A percentile compares a stretch with the other conserved stretches of the same genome.
Conservation (phyloP, 768 basidiomycete genomes). For the Boletus edulis region DNA sequence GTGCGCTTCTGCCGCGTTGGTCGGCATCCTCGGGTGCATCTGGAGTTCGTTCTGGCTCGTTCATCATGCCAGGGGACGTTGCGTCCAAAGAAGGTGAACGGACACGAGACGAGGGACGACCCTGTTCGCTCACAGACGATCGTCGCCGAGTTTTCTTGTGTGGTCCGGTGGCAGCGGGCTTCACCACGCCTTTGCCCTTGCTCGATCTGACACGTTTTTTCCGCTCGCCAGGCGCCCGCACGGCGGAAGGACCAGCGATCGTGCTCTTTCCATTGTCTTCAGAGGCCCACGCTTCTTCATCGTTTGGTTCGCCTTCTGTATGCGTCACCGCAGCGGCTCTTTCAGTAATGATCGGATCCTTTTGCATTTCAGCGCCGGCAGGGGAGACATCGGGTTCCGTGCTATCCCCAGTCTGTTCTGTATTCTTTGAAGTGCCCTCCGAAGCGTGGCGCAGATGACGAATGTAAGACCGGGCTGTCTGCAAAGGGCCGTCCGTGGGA, state of each 20-base stretch:
- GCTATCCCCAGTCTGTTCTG: conserved; percentile 20
- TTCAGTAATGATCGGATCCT: conserved; percentile 1
- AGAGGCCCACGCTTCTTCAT: conserved; percentile 65
- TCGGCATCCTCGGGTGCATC: conserved; percentile 10
- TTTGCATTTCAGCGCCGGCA: conserved; percentile 13
- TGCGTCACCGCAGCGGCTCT: conserved; percentile 1
- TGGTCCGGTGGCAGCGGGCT: neutral
- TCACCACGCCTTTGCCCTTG: conserved; percentile 15
- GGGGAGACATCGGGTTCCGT: conserved; percentile 17
- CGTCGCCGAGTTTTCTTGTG: conserved; percentile 12
- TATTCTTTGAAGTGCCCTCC: conserved; percentile 21
- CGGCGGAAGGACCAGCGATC: conserved; percentile 4
- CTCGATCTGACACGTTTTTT: conserved; percentile 26
- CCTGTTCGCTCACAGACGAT: conserved; percentile 15
- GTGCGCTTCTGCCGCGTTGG: conserved; percentile 23
- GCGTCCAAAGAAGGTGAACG: neutral
- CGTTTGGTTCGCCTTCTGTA: conserved; percentile 30
- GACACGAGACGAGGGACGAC: neutral
- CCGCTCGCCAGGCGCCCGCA: conserved; percentile 7
- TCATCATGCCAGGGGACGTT: neutral
- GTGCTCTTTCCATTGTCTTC: conserved; percentile 41
- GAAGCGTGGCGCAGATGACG: conserved; percentile 15
- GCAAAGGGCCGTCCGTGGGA: neutral
- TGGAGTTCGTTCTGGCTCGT: conserved; percentile 3
- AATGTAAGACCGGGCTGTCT: conserved; percentile 10